phyloP scores from a whole-genome alignment of 2,329 filamentous ascomycete genomes.

The Colletotrichum sp. region DNA sequence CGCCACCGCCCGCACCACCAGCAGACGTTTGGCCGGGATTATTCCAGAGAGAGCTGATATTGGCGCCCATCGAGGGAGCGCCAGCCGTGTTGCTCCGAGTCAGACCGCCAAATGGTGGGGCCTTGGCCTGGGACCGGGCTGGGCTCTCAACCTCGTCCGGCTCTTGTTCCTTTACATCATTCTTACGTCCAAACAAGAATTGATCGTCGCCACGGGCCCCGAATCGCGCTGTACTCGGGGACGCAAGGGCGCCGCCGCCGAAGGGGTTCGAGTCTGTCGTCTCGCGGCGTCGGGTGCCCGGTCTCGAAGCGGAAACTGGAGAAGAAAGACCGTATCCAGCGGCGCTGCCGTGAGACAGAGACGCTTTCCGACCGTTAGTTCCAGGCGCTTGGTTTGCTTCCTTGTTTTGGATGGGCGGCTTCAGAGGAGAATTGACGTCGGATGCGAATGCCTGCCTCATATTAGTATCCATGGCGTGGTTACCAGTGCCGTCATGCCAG shows the following conservation, averaged over 20 bases:
- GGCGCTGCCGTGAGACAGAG: conserved; percentile 73
- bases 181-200: conserved; percentile 62
- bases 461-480: background rate
- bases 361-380: conserved; percentile 77
- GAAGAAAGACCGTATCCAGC: conserved; percentile 74
- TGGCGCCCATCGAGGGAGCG: conserved; percentile 45
- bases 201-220: conserved; percentile 63
- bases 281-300: conserved; percentile 81
- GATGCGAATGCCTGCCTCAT: conserved; percentile 72
- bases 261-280: conserved; percentile 74
- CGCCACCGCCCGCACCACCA: conserved; percentile 26
- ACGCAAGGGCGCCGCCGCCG: conserved; percentile 57
- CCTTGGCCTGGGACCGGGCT: conserved; percentile 27
- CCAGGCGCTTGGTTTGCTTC: conserved; percentile 60
- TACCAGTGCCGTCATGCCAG: conserved; percentile 14
- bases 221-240: conserved; percentile 66
- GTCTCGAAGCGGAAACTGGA: conserved; percentile 73
- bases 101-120: conserved; percentile 48
- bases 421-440: conserved; percentile 93
- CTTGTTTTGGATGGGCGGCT: conserved; percentile 80
- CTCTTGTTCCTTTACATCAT: conserved; percentile 54
- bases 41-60: conserved; percentile 50
- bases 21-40: conserved; percentile 24
- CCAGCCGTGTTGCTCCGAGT: conserved; percentile 61
- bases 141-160: conserved; percentile 49